A percentile compares a stretch with the other conserved stretches of the same genome.
phyloP scores from a whole-genome alignment of 2,329 filamentous ascomycete genomes.

The Fusarium algeriense region DNA sequence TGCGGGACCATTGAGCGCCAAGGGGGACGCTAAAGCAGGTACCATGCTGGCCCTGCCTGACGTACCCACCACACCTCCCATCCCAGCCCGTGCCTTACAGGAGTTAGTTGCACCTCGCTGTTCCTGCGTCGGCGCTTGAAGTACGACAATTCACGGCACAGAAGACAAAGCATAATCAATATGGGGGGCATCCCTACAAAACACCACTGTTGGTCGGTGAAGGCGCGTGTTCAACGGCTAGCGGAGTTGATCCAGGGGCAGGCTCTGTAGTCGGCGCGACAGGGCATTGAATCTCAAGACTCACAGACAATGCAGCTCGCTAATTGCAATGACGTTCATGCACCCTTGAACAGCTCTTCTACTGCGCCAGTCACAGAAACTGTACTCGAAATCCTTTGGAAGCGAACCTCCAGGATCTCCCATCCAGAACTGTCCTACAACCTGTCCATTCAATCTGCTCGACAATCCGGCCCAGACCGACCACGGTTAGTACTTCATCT shows the following conservation, averaged over 20 bases:
- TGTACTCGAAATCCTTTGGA: conserved; percentile 5
- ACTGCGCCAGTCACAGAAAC: conserved; percentile 22
- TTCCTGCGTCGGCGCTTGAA: conserved; percentile 38
- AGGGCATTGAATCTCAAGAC: conserved; percentile 23
- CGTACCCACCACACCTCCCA: conserved; percentile 12
- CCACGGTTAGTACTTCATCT: conserved; percentile 35
- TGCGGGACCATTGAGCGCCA: conserved; percentile 37
- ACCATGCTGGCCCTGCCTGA: conserved; percentile 24
- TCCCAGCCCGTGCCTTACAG: conserved; percentile 23
- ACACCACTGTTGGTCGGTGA: conserved; percentile 34
- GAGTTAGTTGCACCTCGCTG: conserved; percentile 10
- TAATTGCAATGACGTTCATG: conserved; percentile 33
- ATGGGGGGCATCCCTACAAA: conserved; percentile 7
- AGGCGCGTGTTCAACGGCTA: conserved; percentile 38
- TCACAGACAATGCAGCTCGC: conserved; percentile 12
- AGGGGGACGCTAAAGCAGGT: conserved; percentile 40
- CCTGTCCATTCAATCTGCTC: conserved; percentile 8
- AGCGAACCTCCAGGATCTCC: conserved; percentile 2
- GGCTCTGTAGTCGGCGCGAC: conserved; percentile 6
- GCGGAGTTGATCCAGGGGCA: conserved; percentile 25
- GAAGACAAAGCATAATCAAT: conserved; percentile 3
- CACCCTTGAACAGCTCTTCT: conserved; percentile 12
- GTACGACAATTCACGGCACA: neutral
- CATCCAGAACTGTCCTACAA: neutral
- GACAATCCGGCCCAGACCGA: conserved; percentile 23